phyloP scores from a whole-genome alignment of 225 moss, liverwort and hornwort species.

The Physcomitrium patens region DNA sequence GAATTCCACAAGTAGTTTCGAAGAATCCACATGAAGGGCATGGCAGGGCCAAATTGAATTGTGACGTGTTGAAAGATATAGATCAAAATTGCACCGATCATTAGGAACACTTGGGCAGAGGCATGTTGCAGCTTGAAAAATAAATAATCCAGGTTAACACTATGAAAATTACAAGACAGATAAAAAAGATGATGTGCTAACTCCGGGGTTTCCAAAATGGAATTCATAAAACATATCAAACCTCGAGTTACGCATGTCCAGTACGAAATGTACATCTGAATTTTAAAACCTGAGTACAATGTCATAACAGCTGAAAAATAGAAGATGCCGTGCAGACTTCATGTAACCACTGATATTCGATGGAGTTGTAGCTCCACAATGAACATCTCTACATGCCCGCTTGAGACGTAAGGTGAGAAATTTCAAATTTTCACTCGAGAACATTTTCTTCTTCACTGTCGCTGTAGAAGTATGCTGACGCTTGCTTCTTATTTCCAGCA shows the following conservation, averaged over 20 bases:
- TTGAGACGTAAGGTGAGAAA: constrained; percentile 16
- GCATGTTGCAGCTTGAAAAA: background rate
- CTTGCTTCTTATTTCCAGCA: constrained; percentile 55
- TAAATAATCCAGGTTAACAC: background rate
- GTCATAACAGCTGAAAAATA: background rate
- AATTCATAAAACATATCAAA: constrained; percentile 23
- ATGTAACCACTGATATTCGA: constrained; percentile 1
- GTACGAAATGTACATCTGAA: constrained; percentile 1
- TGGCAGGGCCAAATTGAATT: background rate
- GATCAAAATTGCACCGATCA: constrained; percentile 27
- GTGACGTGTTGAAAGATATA: background rate
- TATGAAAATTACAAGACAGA: background rate
- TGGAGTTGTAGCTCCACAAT: constrained; percentile 19
- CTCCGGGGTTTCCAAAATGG: constrained; percentile 16
- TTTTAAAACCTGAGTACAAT: constrained; percentile 21
- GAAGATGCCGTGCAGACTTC: constrained; percentile 15
- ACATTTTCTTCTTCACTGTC: constrained; percentile 65
- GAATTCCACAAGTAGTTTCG: background rate
- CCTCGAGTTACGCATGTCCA: constrained; percentile 21
- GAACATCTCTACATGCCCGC: constrained; percentile 17
- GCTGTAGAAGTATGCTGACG: constrained; percentile 71
- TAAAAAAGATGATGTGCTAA: background rate
- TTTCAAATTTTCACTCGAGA: constrained; percentile 37
- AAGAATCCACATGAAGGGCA: background rate
- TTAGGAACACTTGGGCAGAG: constrained; percentile 24